phyloP scores from a whole-genome alignment of 2,329 filamentous ascomycete species.

The Hypomyces rosellus region DNA sequence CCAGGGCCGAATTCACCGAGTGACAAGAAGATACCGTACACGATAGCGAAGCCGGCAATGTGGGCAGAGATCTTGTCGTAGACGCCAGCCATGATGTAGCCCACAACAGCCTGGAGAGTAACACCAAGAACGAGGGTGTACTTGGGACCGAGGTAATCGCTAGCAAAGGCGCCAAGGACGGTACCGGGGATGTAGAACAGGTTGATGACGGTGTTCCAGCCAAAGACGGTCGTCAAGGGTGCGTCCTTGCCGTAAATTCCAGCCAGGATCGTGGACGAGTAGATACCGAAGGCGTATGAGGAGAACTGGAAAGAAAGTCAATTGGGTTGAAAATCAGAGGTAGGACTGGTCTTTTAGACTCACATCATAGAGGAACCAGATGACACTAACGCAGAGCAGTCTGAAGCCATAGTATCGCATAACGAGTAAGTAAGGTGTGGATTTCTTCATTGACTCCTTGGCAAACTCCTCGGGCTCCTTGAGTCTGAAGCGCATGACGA shows the following conservation, averaged over 20 bases:
- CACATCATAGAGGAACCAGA: conserved; percentile 82
- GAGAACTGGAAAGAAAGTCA: conserved; percentile 50
- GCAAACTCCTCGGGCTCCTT: conserved; percentile 75
- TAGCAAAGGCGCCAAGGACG: conserved; percentile 66
- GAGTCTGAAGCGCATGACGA: conserved; percentile 65
- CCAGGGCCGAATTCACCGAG: conserved; percentile 63
- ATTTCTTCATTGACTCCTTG: conserved; percentile 58
- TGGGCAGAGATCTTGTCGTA: conserved; percentile 62
- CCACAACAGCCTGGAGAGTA: conserved; percentile 65
- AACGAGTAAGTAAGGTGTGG: conserved; percentile 50
- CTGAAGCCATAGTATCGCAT: conserved; percentile 67
- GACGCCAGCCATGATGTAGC: conserved; percentile 81
- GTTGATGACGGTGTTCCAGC: conserved; percentile 85
- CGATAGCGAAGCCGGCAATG: conserved; percentile 31
- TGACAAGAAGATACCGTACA: conserved; percentile 33
- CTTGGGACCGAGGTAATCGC: conserved; percentile 73
- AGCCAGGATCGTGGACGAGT: conserved; percentile 66
- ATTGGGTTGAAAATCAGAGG: background rate
- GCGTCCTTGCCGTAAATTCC: conserved; percentile 54
- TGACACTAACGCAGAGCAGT: conserved; percentile 60
- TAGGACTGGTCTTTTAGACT: conserved; percentile 18
- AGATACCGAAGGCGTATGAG: conserved; percentile 79
- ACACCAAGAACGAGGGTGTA: conserved; percentile 68
- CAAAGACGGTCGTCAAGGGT: conserved; percentile 70
- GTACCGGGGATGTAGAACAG: conserved; percentile 84